Percentiles rank a stretch among this genome's conserved stretches.
Conservation (phyloP, 2,329 filamentous ascomycete species). For the Cladophialophora yegresii region DNA sequence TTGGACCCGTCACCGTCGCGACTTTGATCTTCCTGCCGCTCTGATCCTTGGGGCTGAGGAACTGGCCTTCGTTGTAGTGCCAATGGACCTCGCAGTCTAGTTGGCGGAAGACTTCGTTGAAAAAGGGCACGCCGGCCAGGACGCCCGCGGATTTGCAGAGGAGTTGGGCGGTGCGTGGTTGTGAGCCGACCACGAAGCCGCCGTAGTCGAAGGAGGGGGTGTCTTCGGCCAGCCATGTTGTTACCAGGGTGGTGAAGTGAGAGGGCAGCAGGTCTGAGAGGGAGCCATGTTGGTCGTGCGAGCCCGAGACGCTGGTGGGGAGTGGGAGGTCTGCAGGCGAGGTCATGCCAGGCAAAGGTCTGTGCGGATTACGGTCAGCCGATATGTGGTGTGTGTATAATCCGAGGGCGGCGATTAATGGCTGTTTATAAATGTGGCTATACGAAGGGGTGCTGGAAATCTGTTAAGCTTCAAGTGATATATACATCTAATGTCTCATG, state of each 20-base stretch:
- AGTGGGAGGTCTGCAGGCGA: not conserved
- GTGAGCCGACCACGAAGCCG: slow-evolving; percentile 88
- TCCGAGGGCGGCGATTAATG: too few relatives aligned
- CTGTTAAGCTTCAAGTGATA: too few relatives aligned
- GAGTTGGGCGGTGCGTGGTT: slow-evolving; percentile 63
- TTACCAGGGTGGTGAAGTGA: slow-evolving; percentile 37
- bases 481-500: too few relatives aligned
- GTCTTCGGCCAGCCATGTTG: slow-evolving; percentile 87
- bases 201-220: slow-evolving; percentile 96
- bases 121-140: slow-evolving; percentile 89
- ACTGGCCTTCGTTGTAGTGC: slow-evolving; percentile 74
- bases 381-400: not conserved
- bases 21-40: slow-evolving; percentile 59
- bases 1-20: slow-evolving; percentile 83
- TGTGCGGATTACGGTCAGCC: too few relatives aligned
- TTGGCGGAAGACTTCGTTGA: slow-evolving; percentile 89
- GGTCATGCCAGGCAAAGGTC: not conserved
- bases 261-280: slow-evolving; percentile 36
- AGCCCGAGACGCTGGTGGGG: not conserved
- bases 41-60: slow-evolving; percentile 62
- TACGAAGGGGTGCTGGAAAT: too few relatives aligned
- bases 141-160: slow-evolving; percentile 74
- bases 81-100: slow-evolving; percentile 90
- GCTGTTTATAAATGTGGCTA: not conserved
- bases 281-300: slow-evolving; percentile 25